Percentiles rank a stretch among this genome's conserved stretches.
Conservation (phyloP, 2,329 filamentous ascomycete genomes). For the Alternaria metachromatica region DNA sequence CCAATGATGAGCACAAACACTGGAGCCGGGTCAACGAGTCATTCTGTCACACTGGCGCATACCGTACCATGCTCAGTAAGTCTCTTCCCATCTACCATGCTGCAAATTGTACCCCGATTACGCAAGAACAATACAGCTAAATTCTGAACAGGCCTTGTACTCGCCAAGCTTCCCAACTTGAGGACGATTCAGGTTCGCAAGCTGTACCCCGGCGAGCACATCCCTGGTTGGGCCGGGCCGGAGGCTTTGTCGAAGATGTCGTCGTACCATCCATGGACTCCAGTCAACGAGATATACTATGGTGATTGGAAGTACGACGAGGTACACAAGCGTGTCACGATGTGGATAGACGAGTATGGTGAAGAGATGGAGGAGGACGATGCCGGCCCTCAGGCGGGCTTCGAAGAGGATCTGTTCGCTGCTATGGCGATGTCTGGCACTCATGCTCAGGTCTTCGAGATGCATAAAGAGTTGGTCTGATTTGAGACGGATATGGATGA, state of each 20-base stretch:
- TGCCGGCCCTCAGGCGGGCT: slow-evolving; percentile 21
- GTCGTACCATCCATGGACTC: slow-evolving; percentile 11
- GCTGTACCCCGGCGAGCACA: slow-evolving; percentile 23
- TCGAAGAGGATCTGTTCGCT: slow-evolving; percentile 19
- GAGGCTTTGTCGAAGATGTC: slow-evolving; percentile 17
- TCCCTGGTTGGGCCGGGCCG: slow-evolving; percentile 15
- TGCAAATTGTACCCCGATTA: neutral
- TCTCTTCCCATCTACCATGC: neutral
- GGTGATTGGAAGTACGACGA: slow-evolving; percentile 29
- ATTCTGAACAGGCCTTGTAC: neutral
- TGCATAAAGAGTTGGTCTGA: neutral
- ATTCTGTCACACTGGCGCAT: slow-evolving; percentile 19
- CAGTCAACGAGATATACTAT: slow-evolving; percentile 22
- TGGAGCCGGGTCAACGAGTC: slow-evolving; percentile 2
- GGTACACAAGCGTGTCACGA: slow-evolving; percentile 14
- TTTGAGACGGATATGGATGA: neutral
- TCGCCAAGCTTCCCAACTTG: slow-evolving; percentile 15
- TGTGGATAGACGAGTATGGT: slow-evolving; percentile 24
- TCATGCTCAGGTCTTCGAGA: neutral
- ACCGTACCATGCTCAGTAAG: slow-evolving; percentile 17
- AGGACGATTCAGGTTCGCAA: slow-evolving; percentile 16
- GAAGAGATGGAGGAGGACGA: slow-evolving; percentile 10
- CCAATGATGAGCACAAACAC: slow-evolving; percentile 10
- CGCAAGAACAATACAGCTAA: neutral
- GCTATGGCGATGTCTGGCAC: slow-evolving; percentile 6